Evolutionary conservation across 225 moss, liverwort and hornwort species (phyloP), one percentile per base, ranked within the genome.

Genomic region (Rhytidiadelphus loreus): DNA sequence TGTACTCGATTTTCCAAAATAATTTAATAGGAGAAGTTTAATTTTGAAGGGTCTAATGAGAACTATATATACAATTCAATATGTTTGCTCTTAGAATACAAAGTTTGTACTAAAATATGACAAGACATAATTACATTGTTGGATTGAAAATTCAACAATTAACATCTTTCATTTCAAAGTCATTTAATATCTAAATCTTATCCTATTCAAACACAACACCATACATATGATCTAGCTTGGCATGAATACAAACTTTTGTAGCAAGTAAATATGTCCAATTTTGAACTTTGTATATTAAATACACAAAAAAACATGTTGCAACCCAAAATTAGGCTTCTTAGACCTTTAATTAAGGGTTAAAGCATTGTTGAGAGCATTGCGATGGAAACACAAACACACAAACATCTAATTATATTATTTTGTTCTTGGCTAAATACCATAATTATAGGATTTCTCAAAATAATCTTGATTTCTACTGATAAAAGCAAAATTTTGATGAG

Each of bases 41-140:
- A 19, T 2, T 3, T 3, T 20, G 11, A 11, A 37, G 37, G 37
- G 37, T 21, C 1, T 21, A 0, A 37, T 66, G 21, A 21, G 5
- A 37, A 66, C 0, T 0, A 1, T 37, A 21, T 37, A 37, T 66
- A 2, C 2, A 1, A 3, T 12, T 3, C 12, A 37, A 66, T 66
- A 20, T 21, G 21, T n/a, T 20, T 35, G 11, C 1, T n/a, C 4
- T 66, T 66, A 22, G 12, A 66, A 37, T n/a, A 37, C 3, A 21
- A n/a, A n/a, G 3, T 12, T 21, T 21, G 4, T 12, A 66, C 12
- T n/a, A n/a, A 68, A n/a, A 7, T n/a, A n/a, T n/a, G 7, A 22
- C 4, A 68, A 68, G 22, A 13, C n/a, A 68, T 22, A n/a, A 48
- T 48, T 48, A 48, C 4, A n/a, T 12, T 1, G 2, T n/a, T 68